A percentile compares a stretch with the other conserved stretches of the same genome.
These are phyloP conservation scores for Pinus albicaulis DNA, from an alignment of 75 land plant species.

Conservation along the genomic window DNA sequence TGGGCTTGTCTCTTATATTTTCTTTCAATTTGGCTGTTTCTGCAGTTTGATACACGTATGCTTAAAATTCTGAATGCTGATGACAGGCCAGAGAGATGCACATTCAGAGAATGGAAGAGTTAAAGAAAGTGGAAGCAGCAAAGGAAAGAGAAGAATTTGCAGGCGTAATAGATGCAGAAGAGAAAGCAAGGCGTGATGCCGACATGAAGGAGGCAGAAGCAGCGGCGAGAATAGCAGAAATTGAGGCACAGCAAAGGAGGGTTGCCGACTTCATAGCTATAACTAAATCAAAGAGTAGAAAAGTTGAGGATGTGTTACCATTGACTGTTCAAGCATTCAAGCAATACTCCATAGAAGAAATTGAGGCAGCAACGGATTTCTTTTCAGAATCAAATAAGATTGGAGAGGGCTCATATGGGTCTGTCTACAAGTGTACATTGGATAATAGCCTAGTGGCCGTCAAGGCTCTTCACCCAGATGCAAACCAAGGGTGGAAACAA, in stretches of 20 bases:
- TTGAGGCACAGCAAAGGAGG: slow-evolving; percentile 32
- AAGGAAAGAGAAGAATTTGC: slow-evolving; percentile 38
- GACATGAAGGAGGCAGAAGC: slow-evolving; percentile 42
- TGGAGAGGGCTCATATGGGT: slow-evolving; percentile 87
- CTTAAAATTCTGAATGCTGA: background rate
- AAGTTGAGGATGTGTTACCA: slow-evolving; percentile 24
- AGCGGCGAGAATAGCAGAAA: slow-evolving; percentile 28
- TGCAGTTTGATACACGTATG: background rate
- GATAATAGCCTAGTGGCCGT: slow-evolving; percentile 70
- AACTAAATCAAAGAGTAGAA: slow-evolving; percentile 28
- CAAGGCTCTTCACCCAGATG: slow-evolving; percentile 47
- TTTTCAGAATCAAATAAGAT: slow-evolving; percentile 58
- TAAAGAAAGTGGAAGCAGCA: slow-evolving; percentile 36
- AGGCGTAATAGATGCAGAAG: slow-evolving; percentile 33
- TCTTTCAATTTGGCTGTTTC: background rate
- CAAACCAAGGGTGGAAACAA: slow-evolving; percentile 6
- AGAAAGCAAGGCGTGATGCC: slow-evolving; percentile 34
- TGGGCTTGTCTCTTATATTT: slow-evolving; percentile 6
- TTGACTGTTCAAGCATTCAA: slow-evolving; percentile 37
- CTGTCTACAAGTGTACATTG: slow-evolving; percentile 70
- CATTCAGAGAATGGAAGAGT: slow-evolving; percentile 30
- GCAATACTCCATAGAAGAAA: slow-evolving; percentile 46
- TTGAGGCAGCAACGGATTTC: slow-evolving; percentile 62
- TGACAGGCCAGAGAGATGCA: slow-evolving; percentile 33
- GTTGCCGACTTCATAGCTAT: slow-evolving; percentile 32